Percentiles rank a stretch among this genome's conserved stretches.
Conservation (phyloP, 192 early-diverging fungal genomes). For the Backusella liffmaniae region DNA sequence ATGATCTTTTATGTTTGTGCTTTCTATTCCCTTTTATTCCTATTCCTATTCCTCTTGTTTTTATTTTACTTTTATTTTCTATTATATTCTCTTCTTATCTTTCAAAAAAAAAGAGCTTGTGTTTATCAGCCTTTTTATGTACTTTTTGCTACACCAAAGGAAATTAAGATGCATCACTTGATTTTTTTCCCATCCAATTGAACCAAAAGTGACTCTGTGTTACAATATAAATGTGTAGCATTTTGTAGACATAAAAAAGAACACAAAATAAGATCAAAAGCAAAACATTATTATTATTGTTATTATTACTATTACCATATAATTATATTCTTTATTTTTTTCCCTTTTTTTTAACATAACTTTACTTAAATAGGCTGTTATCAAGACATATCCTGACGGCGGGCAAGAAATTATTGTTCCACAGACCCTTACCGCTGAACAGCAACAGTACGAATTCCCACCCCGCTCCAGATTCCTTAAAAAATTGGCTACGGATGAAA, state of each 20-base stretch:
- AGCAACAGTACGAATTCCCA: constrained; percentile 33
- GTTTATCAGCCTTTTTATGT: background rate
- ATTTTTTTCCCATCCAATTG: constrained; percentile 4
- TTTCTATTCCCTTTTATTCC: background rate
- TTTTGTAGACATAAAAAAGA: background rate
- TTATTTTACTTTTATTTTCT: constrained; percentile 1
- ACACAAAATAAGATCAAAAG: background rate
- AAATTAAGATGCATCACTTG: constrained; percentile 9
- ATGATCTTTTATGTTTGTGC: background rate
- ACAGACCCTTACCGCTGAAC: constrained; percentile 28
- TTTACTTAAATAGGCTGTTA: constrained; percentile 18
- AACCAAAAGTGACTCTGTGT: constrained; percentile 8
- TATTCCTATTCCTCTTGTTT: background rate
- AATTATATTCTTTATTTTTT: background rate
- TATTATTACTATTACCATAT: background rate
- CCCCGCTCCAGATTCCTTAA: constrained; percentile 27
- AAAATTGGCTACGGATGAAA: constrained; percentile 9
- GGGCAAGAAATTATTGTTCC: constrained; percentile 28
- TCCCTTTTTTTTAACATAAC: background rate
- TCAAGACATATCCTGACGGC: constrained; percentile 31
- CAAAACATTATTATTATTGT: background rate
- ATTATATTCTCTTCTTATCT: background rate
- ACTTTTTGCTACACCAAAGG: background rate
- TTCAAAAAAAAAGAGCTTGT: background rate
- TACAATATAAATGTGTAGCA: background rate